Base-by-base conservation (phyloP, 2,329 filamentous ascomycete genomes). In the Exophiala viscosa region DNA sequence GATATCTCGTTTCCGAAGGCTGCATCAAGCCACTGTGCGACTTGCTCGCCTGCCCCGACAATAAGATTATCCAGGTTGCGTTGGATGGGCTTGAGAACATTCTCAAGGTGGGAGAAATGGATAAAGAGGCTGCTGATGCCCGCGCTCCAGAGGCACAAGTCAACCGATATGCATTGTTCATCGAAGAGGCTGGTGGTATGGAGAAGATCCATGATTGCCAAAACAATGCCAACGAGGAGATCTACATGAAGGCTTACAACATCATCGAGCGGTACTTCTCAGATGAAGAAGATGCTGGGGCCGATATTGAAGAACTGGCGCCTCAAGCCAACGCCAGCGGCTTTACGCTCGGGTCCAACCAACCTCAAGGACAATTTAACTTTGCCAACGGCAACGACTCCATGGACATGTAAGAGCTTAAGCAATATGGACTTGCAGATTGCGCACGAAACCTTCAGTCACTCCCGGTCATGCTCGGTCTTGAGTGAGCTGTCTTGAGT, bases 201-300 rank as follows among this genome's bases (percentile, higher is more conserved):
- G 93, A 97, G 79, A 97, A 97, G 86, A 97, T 99, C 64, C 93
- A 99, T 76, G 92, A 97, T 65, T 97, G 93, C 83, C 93, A 99
- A 80, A 96, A 95, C 79, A 99, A 99, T 67, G 92, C 92, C 78
- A 99, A 99, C 76, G 93, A 99, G 76, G 93, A 99, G 76, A 99
- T 99, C 65, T 99, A 99, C 81, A 97, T 99, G 92, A 99, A 99
- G 84, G 93, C 93, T 0, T 99, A 97, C 82, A 97, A 95, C 82
- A 99, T 99, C 74, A 99, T 99, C 63, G 93, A 99, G 81, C 96
- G 96, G 79, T 99, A 99, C 82, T 99, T 99, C 78, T 96, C 91
- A 0, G 93, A 99, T 67, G 93, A 99, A 63, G 93, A 97, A 50
- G 93, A 95, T 69, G 82, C 81, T 58, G 83, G 75, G 42, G 78